phyloP scores from a whole-genome alignment of 345 rosid species.

The Lumnitzera racemosa region DNA sequence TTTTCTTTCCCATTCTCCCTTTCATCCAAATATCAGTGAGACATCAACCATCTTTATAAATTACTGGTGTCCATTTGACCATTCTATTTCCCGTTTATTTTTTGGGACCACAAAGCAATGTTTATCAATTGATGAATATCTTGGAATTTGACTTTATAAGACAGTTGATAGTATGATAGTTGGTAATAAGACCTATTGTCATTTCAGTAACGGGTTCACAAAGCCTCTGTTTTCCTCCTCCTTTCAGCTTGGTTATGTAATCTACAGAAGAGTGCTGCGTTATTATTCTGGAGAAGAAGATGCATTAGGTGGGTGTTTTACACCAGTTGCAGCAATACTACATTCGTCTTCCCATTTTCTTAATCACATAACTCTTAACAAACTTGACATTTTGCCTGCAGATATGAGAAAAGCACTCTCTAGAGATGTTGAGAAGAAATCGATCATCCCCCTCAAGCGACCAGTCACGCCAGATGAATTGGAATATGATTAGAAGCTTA shows the following conservation, averaged over 20 bases:
- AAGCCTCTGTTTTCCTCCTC: neutral
- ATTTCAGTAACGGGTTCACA: no score
- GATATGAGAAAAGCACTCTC: constrained; percentile 97
- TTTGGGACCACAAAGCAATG: neutral
- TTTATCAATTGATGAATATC: no score
- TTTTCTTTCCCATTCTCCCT: no score
- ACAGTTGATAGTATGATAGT: no score
- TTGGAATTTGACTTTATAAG: no score
- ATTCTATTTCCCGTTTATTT: neutral
- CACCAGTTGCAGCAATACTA: neutral
- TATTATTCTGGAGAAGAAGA: constrained; percentile 96
- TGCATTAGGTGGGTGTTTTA: constrained; percentile 61
- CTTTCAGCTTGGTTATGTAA: constrained; percentile 74
- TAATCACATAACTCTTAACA: neutral
- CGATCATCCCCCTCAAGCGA: constrained; percentile 78
- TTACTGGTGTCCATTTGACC: no score
- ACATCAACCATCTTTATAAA: no score
- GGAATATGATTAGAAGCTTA: constrained; percentile 60
- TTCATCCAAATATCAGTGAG: no score
- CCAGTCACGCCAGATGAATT: constrained; percentile 82
- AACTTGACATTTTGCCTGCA: constrained; percentile 20
- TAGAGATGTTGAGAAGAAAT: constrained; percentile 78
- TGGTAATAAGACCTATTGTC: no score
- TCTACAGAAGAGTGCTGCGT: constrained; percentile 78
- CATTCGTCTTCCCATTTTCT: neutral